A percentile compares a stretch with the other conserved stretches of the same genome.
phyloP scores from a whole-genome alignment of 441 rosid species.

The Pelargonium fulgidum region DNA sequence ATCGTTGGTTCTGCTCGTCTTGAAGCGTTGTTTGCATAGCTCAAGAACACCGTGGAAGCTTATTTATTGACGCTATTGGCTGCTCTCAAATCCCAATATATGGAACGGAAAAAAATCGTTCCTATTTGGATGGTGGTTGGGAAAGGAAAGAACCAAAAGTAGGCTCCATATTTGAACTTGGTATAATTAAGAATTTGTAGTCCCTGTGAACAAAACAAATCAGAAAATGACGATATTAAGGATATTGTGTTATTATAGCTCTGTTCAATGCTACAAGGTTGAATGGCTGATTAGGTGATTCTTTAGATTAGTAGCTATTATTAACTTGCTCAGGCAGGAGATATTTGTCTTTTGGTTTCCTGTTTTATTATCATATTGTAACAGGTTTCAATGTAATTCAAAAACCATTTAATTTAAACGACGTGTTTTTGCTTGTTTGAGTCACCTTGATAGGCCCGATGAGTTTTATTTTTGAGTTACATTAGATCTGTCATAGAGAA shows the following conservation, averaged over 20 bases:
- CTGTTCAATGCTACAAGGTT: not conserved
- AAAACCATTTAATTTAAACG: too few relatives aligned
- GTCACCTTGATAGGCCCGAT: too few relatives aligned
- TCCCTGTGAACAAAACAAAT: not conserved
- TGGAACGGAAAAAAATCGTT: too few relatives aligned
- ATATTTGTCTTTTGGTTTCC: not conserved
- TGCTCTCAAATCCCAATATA: not conserved
- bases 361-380: not conserved
- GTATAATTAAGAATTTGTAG: not conserved
- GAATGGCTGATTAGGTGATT: not conserved
- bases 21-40: conserved; percentile 12
- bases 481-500: too few relatives aligned
- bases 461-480: too few relatives aligned
- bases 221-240: not conserved
- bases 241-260: not conserved
- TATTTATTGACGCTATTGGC: not conserved
- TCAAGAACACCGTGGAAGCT: conserved; percentile 16
- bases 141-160: not conserved
- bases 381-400: too few relatives aligned
- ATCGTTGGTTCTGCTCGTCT: conserved; percentile 7
- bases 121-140: too few relatives aligned
- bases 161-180: not conserved
- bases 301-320: not conserved
- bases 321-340: not conserved
- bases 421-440: too few relatives aligned